phyloP scores from a whole-genome alignment of 306 rosid genomes.

The Acmispon strigosus region DNA sequence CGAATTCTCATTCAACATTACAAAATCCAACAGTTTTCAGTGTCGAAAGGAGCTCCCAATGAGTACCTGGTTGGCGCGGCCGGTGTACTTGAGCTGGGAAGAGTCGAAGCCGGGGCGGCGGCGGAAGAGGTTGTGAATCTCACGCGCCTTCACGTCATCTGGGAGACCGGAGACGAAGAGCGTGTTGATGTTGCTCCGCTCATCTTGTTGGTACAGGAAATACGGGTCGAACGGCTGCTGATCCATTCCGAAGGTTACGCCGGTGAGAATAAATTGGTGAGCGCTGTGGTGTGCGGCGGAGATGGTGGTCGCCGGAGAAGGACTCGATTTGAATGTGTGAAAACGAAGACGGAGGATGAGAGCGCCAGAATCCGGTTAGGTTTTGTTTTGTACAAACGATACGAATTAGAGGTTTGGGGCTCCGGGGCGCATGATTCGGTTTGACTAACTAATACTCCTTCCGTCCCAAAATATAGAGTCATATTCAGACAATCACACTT shows the following conservation, averaged over 20 bases:
- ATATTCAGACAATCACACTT: too few relatives aligned
- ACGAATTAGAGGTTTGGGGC: too few relatives aligned
- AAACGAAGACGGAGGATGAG: neutral
- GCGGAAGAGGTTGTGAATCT: slow-evolving; percentile 96
- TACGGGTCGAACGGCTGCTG: slow-evolving; percentile 65
- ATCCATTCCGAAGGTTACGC: slow-evolving; percentile 36
- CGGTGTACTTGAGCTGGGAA: slow-evolving; percentile 98
- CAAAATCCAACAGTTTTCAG: neutral
- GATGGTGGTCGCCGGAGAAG: slow-evolving; percentile 17
- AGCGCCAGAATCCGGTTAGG: neutral
- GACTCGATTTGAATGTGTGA: neutral
- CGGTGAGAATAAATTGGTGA: neutral
- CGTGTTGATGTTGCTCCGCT: slow-evolving; percentile 66
- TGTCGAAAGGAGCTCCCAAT: neutral
- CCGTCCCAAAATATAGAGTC: too few relatives aligned
- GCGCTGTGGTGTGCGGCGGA: neutral
- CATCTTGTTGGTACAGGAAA: slow-evolving; percentile 58
- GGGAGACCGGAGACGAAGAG: slow-evolving; percentile 97
- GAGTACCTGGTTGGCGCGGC: slow-evolving; percentile 82
- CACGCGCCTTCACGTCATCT: slow-evolving; percentile 92
- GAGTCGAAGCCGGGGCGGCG: slow-evolving; percentile 89
- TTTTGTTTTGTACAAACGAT: neutral
- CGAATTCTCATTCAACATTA: neutral
- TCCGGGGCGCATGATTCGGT: too few relatives aligned
- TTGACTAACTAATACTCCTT: too few relatives aligned